These are phyloP conservation scores for Ceratobasidium sp. DNA, from an alignment of 1,284 basidiomycete species.

Conservation along the genomic window DNA sequence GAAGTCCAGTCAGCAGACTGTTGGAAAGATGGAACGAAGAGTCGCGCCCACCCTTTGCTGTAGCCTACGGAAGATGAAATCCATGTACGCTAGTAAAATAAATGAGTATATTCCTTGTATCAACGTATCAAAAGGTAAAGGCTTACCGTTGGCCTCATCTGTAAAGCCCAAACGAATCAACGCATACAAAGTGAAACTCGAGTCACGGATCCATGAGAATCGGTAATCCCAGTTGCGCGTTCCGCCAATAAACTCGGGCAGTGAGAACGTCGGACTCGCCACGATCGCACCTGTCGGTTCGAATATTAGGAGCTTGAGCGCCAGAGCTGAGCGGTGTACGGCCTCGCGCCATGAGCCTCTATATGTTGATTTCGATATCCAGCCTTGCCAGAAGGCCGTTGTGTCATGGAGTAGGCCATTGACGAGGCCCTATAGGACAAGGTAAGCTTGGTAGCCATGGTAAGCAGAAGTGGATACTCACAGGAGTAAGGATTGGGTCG, in stretches of 20 bases:
- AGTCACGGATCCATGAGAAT: constrained; percentile 91
- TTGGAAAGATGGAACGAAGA: constrained; percentile 19
- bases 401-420: constrained; percentile 64
- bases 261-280: constrained; percentile 91
- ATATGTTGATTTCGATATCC: constrained; percentile 87
- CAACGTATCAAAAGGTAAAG: constrained; percentile 8
- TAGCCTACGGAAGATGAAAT: constrained; percentile 87
- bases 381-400: constrained; percentile 85
- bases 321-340: constrained; percentile 88
- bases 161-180: constrained; percentile 92
- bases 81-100: constrained; percentile 76
- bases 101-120: constrained; percentile 47
- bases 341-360: constrained; percentile 93
- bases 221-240: constrained; percentile 81
- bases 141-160: constrained; percentile 82
- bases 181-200: constrained; percentile 92
- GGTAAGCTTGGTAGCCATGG: constrained; percentile 19
- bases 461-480: constrained; percentile 63
- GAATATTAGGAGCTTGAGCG: constrained; percentile 85
- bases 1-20: background rate
- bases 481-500: constrained; percentile 75
- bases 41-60: constrained; percentile 66
- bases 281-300: constrained; percentile 88
- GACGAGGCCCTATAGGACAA: constrained; percentile 29
- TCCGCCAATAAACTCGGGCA: constrained; percentile 91